A percentile compares a stretch with the other conserved stretches of the same genome.
These are phyloP conservation scores for Cladosporium sp. DNA, from an alignment of 2,329 filamentous ascomycete genomes.

Conservation along the genomic window DNA sequence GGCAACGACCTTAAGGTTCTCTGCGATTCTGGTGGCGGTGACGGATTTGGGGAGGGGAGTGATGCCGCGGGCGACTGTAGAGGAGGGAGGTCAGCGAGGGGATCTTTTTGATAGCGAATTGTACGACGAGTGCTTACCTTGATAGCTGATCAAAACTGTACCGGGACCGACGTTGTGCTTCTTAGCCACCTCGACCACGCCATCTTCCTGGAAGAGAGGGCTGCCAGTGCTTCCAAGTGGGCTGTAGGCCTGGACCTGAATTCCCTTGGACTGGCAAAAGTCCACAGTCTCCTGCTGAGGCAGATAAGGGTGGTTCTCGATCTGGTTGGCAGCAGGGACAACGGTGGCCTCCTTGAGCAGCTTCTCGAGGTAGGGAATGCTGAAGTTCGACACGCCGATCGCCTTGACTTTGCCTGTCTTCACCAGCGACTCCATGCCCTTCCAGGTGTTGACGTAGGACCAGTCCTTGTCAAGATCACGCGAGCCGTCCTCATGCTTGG, in stretches of 20 bases:
- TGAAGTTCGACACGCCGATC: constrained; percentile 49
- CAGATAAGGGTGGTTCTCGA: constrained; percentile 67
- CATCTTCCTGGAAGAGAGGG: constrained; percentile 45
- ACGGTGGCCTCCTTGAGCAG: constrained; percentile 54
- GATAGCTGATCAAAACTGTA: constrained; percentile 65
- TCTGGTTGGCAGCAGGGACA: constrained; percentile 64
- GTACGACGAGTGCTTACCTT: constrained; percentile 48
- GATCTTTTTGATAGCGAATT: not conserved
- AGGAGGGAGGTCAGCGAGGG: not conserved
- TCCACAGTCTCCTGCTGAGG: constrained; percentile 69
- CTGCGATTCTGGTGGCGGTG: constrained; percentile 61
- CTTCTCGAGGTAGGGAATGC: constrained; percentile 43
- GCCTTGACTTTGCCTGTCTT: constrained; percentile 45
- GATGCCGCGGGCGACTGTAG: constrained; percentile 57
- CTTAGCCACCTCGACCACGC: constrained; percentile 44
- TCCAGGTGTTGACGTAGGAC: constrained; percentile 73
- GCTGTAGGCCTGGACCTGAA: constrained; percentile 67
- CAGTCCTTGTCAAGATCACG: constrained; percentile 66
- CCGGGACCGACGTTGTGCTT: constrained; percentile 46
- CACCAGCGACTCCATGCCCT: constrained; percentile 63
- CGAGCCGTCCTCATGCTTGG: constrained; percentile 66
- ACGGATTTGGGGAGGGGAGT: constrained; percentile 72
- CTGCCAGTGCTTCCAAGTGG: constrained; percentile 47
- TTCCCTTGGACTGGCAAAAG: constrained; percentile 62
- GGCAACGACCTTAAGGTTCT: constrained; percentile 63